A percentile compares a stretch with the other conserved stretches of the same genome.
phyloP scores from a whole-genome alignment of 345 rosid genomes.

The Bruguiera parviflora region DNA sequence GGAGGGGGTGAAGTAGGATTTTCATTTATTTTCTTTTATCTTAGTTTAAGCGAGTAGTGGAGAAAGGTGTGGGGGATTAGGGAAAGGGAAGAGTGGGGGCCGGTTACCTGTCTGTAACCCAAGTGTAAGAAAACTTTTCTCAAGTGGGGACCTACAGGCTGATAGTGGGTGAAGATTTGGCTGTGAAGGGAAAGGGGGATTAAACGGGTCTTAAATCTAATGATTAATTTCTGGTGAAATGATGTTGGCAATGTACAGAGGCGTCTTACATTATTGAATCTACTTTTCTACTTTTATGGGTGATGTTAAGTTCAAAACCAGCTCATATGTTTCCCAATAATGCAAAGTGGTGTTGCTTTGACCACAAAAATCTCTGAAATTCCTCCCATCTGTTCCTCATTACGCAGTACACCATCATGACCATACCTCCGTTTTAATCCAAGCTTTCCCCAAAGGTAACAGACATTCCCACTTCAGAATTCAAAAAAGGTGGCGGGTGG shows the following conservation, averaged over 20 bases:
- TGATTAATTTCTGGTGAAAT: slow-evolving; percentile 29
- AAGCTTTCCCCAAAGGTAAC: slow-evolving; percentile 27
- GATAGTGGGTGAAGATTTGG: slow-evolving; percentile 24
- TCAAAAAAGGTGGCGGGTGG: slow-evolving; percentile 18
- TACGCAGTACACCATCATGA: slow-evolving; percentile 35
- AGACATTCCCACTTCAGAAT: slow-evolving; percentile 22
- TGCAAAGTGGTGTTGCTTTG: slow-evolving; percentile 31
- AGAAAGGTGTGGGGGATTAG: slow-evolving; percentile 17
- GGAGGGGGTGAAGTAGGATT: slow-evolving; percentile 12
- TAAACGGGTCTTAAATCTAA: slow-evolving; percentile 13
- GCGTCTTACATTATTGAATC: slow-evolving; percentile 8
- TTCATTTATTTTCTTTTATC: slow-evolving; percentile 12
- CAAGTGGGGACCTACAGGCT: slow-evolving; percentile 32
- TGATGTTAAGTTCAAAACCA: slow-evolving; percentile 31
- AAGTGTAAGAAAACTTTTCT: slow-evolving; percentile 30
- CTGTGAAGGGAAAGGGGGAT: slow-evolving; percentile 36
- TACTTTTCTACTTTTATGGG: not conserved
- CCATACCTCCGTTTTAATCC: slow-evolving; percentile 14
- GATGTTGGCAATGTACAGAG: slow-evolving; percentile 26
- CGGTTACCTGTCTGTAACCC: slow-evolving; percentile 33
- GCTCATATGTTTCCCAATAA: slow-evolving; percentile 38
- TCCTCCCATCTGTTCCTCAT: slow-evolving; percentile 19
- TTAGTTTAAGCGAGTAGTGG: slow-evolving; percentile 21
- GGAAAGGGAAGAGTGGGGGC: slow-evolving; percentile 24
- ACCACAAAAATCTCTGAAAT: slow-evolving; percentile 23